Conservation (phyloP, 2,329 filamentous ascomycete species). For the Talaromyces marneffei region DNA sequence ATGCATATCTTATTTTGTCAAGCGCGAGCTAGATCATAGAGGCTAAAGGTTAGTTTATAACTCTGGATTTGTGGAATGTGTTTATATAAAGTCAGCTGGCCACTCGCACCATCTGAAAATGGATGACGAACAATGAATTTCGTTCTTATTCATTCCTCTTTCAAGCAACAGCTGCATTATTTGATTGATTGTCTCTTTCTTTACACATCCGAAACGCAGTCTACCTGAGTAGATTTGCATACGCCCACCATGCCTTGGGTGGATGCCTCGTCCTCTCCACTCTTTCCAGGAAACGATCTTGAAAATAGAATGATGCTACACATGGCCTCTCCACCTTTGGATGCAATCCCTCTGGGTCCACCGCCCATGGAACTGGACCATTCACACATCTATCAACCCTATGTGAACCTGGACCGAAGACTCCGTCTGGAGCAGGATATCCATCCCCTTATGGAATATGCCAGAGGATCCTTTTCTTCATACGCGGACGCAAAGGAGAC, state of each 20-base stretch:
- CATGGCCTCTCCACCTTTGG: neutral
- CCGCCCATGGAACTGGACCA: neutral
- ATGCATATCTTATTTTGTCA: neutral
- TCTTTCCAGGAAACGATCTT: neutral
- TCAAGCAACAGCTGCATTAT: neutral
- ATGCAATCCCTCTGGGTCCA: neutral
- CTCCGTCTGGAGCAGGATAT: constrained; percentile 1
- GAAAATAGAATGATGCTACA: neutral
- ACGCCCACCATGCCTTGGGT: constrained; percentile 1
- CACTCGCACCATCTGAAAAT: neutral
- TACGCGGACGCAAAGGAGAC: neutral
- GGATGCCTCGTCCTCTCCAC: neutral
- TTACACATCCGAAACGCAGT: neutral
- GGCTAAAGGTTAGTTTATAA: neutral
- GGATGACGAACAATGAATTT: neutral
- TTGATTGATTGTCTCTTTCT: neutral
- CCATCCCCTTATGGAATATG: neutral
- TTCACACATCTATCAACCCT: neutral
- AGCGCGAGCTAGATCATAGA: neutral
- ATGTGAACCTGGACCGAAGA: neutral
- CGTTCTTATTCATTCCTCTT: neutral
- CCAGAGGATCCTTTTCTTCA: neutral
- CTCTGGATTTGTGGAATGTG: too few species aligned
- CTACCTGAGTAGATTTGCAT: neutral
- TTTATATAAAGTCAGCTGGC: neutral